These are phyloP conservation scores for Alternaria sp. DNA, from an alignment of 2,329 filamentous ascomycete genomes.

Conservation along the genomic window DNA sequence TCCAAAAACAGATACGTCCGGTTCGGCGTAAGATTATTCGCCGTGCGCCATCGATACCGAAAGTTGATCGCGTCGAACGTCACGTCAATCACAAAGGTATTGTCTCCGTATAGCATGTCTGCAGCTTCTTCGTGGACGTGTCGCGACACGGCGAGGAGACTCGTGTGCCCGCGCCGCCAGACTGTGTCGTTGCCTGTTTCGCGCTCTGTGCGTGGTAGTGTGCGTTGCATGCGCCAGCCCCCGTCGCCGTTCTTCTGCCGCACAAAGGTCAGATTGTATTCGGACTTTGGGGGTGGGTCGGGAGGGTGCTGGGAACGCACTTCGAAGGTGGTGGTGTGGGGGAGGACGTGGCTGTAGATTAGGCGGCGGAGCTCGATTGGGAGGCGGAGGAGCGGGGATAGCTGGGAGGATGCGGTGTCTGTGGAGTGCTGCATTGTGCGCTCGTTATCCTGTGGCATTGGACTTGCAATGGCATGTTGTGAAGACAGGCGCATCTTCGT, in stretches of 20 bases:
- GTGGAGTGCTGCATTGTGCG: conserved; percentile 19
- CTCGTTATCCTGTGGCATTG: background rate
- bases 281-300: conserved; percentile 23
- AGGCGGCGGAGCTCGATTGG: conserved; percentile 54
- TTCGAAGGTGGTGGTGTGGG: conserved; percentile 45
- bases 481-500: conserved; percentile 2
- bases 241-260: conserved; percentile 29
- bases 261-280: conserved; percentile 42
- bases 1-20: conserved; percentile 51
- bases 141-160: conserved; percentile 48
- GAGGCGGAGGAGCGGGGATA: conserved; percentile 45
- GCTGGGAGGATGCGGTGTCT: background rate
- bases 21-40: conserved; percentile 51
- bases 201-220: conserved; percentile 28
- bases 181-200: conserved; percentile 45
- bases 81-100: conserved; percentile 55
- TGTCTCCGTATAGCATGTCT: conserved; percentile 55
- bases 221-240: conserved; percentile 40
- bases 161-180: conserved; percentile 53
- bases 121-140: conserved; percentile 55
- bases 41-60: conserved; percentile 52
- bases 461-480: background rate
- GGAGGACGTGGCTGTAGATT: conserved; percentile 52
- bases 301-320: conserved; percentile 24
- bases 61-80: conserved; percentile 54